Conservation (phyloP, 1,139 yeast species). For the Sugiyamaella neomexicana region DNA sequence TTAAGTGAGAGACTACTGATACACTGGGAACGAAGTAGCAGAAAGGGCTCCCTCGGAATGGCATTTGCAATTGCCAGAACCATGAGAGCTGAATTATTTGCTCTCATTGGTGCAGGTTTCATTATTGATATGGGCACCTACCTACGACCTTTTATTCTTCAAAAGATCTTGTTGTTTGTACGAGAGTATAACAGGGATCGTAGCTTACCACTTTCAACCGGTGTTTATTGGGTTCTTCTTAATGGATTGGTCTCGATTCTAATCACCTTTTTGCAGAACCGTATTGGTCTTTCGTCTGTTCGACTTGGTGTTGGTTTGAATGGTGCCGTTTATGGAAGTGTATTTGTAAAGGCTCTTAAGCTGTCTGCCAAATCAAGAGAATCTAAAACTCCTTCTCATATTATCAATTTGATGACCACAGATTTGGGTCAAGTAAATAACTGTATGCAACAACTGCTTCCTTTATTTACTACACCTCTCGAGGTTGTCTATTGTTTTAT, state of each 20-base stretch:
- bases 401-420: constrained; percentile 63
- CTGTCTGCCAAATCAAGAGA: constrained; percentile 79
- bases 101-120: constrained; percentile 15
- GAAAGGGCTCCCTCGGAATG: constrained; percentile 43
- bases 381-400: constrained; percentile 82
- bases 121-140: constrained; percentile 13
- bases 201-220: constrained; percentile 59
- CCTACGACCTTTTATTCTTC: constrained; percentile 78
- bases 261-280: constrained; percentile 61
- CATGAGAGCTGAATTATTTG: constrained; percentile 50
- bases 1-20: constrained; percentile 63
- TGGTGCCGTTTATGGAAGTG: constrained; percentile 68
- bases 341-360: constrained; percentile 74
- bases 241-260: constrained; percentile 77
- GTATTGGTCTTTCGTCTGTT: constrained; percentile 38
- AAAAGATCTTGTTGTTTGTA: constrained; percentile 72
- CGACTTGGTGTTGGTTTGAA: constrained; percentile 31
- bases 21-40: constrained; percentile 18
- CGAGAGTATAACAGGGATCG: constrained; percentile 55
- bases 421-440: constrained; percentile 72
- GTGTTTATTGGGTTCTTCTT: constrained; percentile 72
- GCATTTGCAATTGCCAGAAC: constrained; percentile 58
- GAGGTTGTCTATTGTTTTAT: constrained; percentile 54
- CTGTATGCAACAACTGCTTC: constrained; percentile 50
- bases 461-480: constrained; percentile 59